phyloP scores from a whole-genome alignment of 768 basidiomycete species.

The Suillus decipiens region DNA sequence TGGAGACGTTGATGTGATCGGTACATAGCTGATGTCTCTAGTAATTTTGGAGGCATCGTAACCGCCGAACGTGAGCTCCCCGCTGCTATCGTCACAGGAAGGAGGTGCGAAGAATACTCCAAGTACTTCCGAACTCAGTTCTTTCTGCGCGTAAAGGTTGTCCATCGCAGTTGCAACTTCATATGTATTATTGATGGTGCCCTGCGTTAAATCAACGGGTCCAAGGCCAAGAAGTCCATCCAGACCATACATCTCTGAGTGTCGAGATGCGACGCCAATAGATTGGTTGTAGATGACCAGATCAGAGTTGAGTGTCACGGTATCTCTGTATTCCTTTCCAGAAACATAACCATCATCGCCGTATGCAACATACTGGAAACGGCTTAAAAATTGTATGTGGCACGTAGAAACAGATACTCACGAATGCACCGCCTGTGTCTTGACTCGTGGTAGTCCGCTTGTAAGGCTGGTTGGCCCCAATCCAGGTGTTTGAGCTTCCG shows the following conservation, averaged over 20 bases:
- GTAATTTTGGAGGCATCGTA: slow-evolving; percentile 33
- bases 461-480: slow-evolving; percentile 49
- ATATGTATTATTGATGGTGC: neutral
- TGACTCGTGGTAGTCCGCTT: slow-evolving; percentile 43
- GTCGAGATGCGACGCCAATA: slow-evolving; percentile 30
- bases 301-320: slow-evolving; percentile 16
- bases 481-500: slow-evolving; percentile 52
- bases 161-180: slow-evolving; percentile 28
- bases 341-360: slow-evolving; percentile 12
- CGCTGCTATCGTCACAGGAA: slow-evolving; percentile 24
- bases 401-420: too few species aligned
- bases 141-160: slow-evolving; percentile 34
- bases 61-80: slow-evolving; percentile 40
- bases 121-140: slow-evolving; percentile 28
- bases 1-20: slow-evolving; percentile 33
- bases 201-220: neutral
- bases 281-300: slow-evolving; percentile 31
- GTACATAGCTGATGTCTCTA: slow-evolving; percentile 32
- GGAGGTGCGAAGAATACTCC: slow-evolving; percentile 35
- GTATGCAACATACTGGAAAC: slow-evolving; percentile 11
- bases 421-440: slow-evolving; percentile 28
- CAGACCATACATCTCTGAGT: slow-evolving; percentile 24
- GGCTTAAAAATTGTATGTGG: neutral
- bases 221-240: slow-evolving; percentile 33
- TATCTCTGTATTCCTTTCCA: slow-evolving; percentile 22